Evolutionary conservation across 148 eudicot species (phyloP).

Genomic region (Mesembryanthemum crystallinum): DNA sequence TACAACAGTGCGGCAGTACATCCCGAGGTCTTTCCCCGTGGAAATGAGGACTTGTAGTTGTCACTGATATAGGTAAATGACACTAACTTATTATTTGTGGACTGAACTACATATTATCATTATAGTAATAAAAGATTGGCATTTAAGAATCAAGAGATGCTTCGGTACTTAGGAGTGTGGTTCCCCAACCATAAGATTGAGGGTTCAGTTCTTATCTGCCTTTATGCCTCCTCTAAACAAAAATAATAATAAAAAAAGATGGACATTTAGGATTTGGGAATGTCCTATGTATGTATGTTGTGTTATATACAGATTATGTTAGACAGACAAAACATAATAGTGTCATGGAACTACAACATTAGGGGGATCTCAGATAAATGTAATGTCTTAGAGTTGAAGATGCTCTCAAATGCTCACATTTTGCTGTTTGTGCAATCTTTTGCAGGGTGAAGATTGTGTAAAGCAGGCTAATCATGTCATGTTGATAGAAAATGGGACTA

Average conservation of each 20-base stretch:
- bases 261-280: not conserved
- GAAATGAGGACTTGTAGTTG: conserved; percentile 12
- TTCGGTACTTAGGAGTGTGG: too few species aligned
- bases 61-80: conserved; percentile 1
- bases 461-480: conserved; percentile 15
- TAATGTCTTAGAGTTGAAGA: not conserved
- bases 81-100: not conserved
- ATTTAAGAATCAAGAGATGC: too few species aligned
- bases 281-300: not conserved
- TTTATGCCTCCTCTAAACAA: too few species aligned
- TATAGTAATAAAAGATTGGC: not conserved
- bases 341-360: not conserved
- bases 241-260: not conserved
- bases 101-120: not conserved
- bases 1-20: conserved; percentile 70
- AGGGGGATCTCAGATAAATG: not conserved
- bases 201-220: too few species aligned
- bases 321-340: not conserved
- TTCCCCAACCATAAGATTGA: too few species aligned
- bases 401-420: not conserved
- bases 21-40: conserved; percentile 54
- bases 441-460: conserved; percentile 22
- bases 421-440: not conserved
- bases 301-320: not conserved
- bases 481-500: conserved; percentile 2